Conservation (phyloP, 345 rosid genomes). For the Linum tenue region DNA sequence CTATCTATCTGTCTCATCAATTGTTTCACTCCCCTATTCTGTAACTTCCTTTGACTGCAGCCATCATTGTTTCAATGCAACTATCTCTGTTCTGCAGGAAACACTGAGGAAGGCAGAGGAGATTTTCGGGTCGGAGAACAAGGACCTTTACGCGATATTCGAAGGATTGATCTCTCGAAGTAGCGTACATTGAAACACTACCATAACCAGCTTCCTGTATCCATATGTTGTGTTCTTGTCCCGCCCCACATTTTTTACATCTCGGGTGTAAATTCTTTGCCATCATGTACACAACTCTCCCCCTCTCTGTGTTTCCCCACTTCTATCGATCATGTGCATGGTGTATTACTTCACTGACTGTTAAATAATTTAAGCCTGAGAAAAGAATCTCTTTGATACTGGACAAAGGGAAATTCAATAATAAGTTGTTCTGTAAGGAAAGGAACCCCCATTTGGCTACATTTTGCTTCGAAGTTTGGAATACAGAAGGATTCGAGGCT, state of each 20-base stretch:
- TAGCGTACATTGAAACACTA: conserved; percentile 32
- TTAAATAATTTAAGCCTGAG: too few species aligned
- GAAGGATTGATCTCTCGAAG: conserved; percentile 70
- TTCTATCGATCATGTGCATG: neutral
- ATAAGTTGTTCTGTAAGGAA: too few species aligned
- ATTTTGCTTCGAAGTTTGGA: too few species aligned
- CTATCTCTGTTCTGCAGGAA: conserved; percentile 36
- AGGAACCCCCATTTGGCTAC: too few species aligned
- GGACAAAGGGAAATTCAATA: too few species aligned
- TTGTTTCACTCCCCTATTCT: neutral
- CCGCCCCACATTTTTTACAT: neutral
- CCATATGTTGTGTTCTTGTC: neutral
- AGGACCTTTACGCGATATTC: conserved; percentile 65
- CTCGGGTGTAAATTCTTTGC: neutral
- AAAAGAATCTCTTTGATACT: too few species aligned
- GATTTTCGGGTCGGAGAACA: conserved; percentile 72
- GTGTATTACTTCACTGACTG: neutral
- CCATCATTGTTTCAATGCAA: neutral
- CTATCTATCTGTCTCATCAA: too few species aligned
- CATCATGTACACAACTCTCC: neutral
- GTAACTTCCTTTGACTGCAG: too few species aligned
- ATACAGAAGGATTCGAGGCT: too few species aligned
- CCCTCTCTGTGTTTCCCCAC: neutral
- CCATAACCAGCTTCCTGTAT: neutral
- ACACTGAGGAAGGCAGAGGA: conserved; percentile 77